Base-by-base conservation (phyloP, 139 green algal genomes). In the Zygnema circumcarinatum region DNA sequence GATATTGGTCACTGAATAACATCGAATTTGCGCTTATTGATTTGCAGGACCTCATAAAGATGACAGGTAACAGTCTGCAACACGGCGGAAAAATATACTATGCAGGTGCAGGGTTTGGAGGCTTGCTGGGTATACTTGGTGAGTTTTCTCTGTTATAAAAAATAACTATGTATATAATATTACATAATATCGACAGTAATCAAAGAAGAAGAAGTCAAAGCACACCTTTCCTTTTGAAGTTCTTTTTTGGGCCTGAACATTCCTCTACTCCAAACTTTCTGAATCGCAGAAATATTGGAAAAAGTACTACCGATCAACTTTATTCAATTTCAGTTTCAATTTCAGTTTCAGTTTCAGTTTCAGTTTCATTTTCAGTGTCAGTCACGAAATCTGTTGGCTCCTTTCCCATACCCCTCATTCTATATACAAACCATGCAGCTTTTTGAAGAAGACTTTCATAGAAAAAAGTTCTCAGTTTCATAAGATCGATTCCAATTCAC, bases 21-120 rank as follows among this genome's bases (percentile, higher is more conserved):
- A n/a, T n/a, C n/a, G n/a, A n/a, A n/a, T n/a, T n/a, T n/a, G n/a
- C n/a, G n/a, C n/a, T n/a, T n/a, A n/a, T 11, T 83, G 39, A 31
- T 83, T 75, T 69, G 31, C 72, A 88, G 83, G 68, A 25, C 11
- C 2, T 85, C 2, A 72, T 88, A 2, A 22, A 82, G 36, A 38
- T 33, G 25, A 54, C 72, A 29, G 33, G 31, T 32, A 35, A 86
- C 11, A 39, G 32, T 32, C 33, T 88, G 11, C n/a, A 32, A 32
- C 2, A 40, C 1, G 39, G 39, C 33, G 69, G 83, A 29, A 3
- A 38, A 74, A 74, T 88, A 35, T 88, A 35, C 1, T 89, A 89
- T 52, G 11, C 75, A 1, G 84, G 72, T 25, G 73, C 36, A 2
- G 73, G 42, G 21, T 33, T 2, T 16, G 41, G 42, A 29, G 84